These are phyloP conservation scores for Cyclocybe cylindracea DNA, from an alignment of 768 basidiomycete species.

Conservation along the genomic window DNA sequence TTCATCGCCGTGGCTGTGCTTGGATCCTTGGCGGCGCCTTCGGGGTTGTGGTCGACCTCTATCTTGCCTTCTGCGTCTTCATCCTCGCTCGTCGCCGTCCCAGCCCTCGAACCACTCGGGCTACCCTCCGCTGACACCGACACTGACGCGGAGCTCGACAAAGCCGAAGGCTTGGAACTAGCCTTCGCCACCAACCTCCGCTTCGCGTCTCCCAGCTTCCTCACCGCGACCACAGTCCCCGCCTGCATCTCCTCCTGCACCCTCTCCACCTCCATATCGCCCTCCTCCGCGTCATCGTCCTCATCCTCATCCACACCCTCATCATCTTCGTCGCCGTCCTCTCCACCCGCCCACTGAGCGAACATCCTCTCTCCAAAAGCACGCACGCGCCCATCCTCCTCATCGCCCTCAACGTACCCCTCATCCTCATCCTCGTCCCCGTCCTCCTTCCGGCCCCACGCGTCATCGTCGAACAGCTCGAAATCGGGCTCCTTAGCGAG, in stretches of 20 bases:
- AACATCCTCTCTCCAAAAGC: slow-evolving; percentile 21
- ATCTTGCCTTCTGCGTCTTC: slow-evolving; percentile 33
- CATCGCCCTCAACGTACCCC: too few relatives aligned
- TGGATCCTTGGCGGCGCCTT: too few relatives aligned
- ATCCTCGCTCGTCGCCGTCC: slow-evolving; percentile 3
- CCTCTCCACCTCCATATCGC: slow-evolving; percentile 16
- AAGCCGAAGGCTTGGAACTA: slow-evolving; percentile 3
- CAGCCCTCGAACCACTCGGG: neutral
- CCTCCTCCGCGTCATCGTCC: slow-evolving; percentile 18
- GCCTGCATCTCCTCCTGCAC: slow-evolving; percentile 13
- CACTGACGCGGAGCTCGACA: neutral
- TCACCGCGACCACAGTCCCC: slow-evolving; percentile 11
- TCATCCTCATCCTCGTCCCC: too few relatives aligned
- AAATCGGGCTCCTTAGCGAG: neutral
- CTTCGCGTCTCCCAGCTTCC: neutral
- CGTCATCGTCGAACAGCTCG: neutral
- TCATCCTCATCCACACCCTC: slow-evolving; percentile 18
- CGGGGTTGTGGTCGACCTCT: slow-evolving; percentile 20
- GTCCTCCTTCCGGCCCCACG: slow-evolving; percentile 1
- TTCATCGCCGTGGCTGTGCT: too few relatives aligned
- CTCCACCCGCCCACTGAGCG: slow-evolving; percentile 21
- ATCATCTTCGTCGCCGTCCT: slow-evolving; percentile 14
- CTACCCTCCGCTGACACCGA: neutral
- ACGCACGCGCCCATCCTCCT: slow-evolving; percentile 16
- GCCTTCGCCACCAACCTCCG: neutral